These are phyloP conservation scores for Dimargaris xerosporica DNA, from an alignment of 192 early-diverging fungal species.

Conservation along the genomic window DNA sequence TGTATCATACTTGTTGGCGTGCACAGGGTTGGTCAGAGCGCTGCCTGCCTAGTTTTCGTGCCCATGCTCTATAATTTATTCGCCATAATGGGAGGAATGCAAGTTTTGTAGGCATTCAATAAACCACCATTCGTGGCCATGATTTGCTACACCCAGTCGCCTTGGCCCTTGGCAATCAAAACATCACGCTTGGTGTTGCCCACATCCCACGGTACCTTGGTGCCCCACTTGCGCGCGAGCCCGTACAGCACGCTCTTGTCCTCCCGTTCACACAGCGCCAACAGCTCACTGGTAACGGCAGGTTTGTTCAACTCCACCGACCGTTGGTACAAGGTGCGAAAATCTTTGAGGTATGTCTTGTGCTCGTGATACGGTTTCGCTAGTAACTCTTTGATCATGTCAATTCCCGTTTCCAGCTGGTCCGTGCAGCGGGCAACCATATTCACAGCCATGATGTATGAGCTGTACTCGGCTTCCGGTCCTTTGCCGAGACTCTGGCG, in stretches of 20 bases:
- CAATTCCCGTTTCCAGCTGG: constrained; percentile 30
- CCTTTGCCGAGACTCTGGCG: constrained; percentile 31
- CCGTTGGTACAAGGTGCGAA: constrained; percentile 33
- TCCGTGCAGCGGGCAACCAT: constrained; percentile 35
- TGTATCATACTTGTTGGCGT: no score
- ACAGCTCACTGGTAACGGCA: constrained; percentile 28
- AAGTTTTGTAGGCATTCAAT: no score
- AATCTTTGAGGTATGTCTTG: constrained; percentile 26
- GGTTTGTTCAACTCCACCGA: constrained; percentile 32
- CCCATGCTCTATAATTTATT: no score
- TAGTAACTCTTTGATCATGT: constrained; percentile 30
- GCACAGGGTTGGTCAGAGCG: no score
- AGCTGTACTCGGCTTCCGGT: constrained; percentile 33
- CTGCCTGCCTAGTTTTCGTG: no score
- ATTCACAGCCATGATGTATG: constrained; percentile 46
- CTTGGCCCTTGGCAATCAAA: constrained; percentile 13
- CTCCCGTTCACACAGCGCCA: constrained; percentile 30
- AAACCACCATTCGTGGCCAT: not conserved
- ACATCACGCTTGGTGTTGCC: constrained; percentile 23
- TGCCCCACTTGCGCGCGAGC: constrained; percentile 43
- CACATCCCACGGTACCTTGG: constrained; percentile 31
- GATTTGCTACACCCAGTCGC: not conserved
- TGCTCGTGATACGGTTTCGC: constrained; percentile 22
- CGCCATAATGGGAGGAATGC: no score
- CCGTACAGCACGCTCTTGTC: constrained; percentile 18